Conservation (phyloP, 2,329 filamentous ascomycete genomes). For the Epichloe sibirici region DNA sequence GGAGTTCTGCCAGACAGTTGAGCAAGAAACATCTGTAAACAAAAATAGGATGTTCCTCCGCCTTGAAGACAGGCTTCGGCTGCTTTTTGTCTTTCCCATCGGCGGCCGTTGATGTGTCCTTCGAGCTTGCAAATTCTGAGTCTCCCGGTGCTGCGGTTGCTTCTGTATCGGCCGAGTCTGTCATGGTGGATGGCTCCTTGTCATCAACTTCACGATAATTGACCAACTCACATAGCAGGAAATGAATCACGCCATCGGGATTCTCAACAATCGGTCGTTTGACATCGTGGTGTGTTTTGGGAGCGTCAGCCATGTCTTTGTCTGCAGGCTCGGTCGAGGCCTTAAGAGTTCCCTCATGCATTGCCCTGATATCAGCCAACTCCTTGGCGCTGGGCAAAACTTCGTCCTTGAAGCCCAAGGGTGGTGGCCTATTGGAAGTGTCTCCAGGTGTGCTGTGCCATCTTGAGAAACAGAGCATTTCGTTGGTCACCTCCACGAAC, state of each 20-base stretch:
- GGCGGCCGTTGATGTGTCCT: slow-evolving; percentile 16
- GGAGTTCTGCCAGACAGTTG: slow-evolving; percentile 79
- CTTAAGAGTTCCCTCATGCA: slow-evolving; percentile 35
- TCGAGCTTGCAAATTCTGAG: slow-evolving; percentile 18
- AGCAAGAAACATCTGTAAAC: slow-evolving; percentile 93
- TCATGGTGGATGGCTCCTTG: slow-evolving; percentile 43
- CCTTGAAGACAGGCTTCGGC: slow-evolving; percentile 68
- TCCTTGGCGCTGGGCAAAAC: slow-evolving; percentile 7
- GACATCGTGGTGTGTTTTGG: slow-evolving; percentile 52
- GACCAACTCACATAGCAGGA: slow-evolving; percentile 80
- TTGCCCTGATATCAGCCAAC: slow-evolving; percentile 7
- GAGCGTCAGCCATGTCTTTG: slow-evolving; percentile 49
- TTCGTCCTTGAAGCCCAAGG: slow-evolving; percentile 27
- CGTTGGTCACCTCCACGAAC: slow-evolving; percentile 79
- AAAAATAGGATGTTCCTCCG: slow-evolving; percentile 89
- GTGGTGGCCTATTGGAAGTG: slow-evolving; percentile 17
- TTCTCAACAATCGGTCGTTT: slow-evolving; percentile 83
- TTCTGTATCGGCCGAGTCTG: slow-evolving; percentile 30
- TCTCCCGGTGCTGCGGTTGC: slow-evolving; percentile 19
- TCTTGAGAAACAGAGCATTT: slow-evolving; percentile 62
- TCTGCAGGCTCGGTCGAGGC: slow-evolving; percentile 46
- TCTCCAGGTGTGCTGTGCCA: slow-evolving; percentile 35
- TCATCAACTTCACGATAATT: slow-evolving; percentile 91
- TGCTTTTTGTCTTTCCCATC: slow-evolving; percentile 49
- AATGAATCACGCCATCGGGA: slow-evolving; percentile 90